phyloP scores from a whole-genome alignment of 2,329 filamentous ascomycete species.

The Paraphaeosphaeria sporulosa region DNA sequence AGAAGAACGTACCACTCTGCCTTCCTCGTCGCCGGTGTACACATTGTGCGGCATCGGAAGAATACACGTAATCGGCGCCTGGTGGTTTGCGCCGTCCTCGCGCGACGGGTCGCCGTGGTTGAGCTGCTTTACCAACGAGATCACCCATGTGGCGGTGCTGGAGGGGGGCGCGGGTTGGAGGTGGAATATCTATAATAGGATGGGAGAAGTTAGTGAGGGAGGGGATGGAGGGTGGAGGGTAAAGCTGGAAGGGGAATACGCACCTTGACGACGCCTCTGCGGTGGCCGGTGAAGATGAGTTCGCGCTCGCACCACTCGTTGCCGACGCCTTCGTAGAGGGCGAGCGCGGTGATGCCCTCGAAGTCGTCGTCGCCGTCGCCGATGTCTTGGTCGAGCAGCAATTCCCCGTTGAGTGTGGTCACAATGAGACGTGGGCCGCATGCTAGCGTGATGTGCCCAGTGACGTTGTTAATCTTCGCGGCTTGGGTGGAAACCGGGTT shows the following conservation, averaged over 20 bases:
- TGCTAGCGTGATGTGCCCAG: conserved; percentile 87
- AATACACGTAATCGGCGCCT: conserved; percentile 82
- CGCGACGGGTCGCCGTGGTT: conserved; percentile 78
- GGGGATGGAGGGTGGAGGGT: conserved; percentile 1
- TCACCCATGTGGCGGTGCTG: conserved; percentile 66
- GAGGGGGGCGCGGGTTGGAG: conserved; percentile 61
- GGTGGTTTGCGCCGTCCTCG: conserved; percentile 63
- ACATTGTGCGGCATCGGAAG: conserved; percentile 81
- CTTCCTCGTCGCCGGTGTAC: conserved; percentile 94
- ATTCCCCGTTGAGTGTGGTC: conserved; percentile 86
- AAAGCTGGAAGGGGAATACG: conserved; percentile 7
- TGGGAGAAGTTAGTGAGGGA: background rate
- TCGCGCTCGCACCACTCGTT: conserved; percentile 92
- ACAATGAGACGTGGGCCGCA: conserved; percentile 76
- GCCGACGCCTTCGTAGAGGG: conserved; percentile 89
- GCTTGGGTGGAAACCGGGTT: conserved; percentile 63
- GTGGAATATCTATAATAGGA: conserved; percentile 60
- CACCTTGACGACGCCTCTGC: conserved; percentile 79
- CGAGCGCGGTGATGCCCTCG: conserved; percentile 81
- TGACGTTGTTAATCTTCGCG: conserved; percentile 86
- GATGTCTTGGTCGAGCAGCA: conserved; percentile 82
- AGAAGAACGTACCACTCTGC: conserved; percentile 67
- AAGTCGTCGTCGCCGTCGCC: conserved; percentile 67
- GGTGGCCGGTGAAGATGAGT: conserved; percentile 88
- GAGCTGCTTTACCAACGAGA: conserved; percentile 81